These are phyloP conservation scores for Trametes villosa DNA, from an alignment of 768 basidiomycete species.

Conservation along the genomic window DNA sequence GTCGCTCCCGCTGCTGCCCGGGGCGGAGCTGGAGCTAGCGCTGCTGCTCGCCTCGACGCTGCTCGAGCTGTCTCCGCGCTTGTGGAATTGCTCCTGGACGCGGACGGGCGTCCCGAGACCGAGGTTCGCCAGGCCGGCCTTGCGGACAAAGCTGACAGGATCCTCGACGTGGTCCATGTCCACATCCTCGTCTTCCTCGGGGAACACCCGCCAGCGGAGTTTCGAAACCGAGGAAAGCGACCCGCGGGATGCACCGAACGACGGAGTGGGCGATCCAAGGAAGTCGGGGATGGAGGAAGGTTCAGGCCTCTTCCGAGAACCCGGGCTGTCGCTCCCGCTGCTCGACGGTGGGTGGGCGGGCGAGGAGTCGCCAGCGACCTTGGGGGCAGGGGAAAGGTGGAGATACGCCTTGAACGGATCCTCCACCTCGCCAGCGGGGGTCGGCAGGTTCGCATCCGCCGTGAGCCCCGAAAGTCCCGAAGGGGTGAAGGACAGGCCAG, in stretches of 20 bases:
- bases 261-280: not conserved
- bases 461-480: not conserved
- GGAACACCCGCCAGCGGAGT: constrained; percentile 6
- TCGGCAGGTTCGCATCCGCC: not conserved
- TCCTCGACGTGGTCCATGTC: constrained; percentile 3
- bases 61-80: not conserved
- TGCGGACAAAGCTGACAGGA: not conserved
- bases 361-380: not conserved
- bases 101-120: constrained; percentile 1
- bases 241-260: not conserved
- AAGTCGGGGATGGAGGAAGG: not conserved
- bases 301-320: not conserved
- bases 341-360: constrained; percentile 12
- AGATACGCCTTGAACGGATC: constrained; percentile 15
- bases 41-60: not conserved
- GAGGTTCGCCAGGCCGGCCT: not conserved
- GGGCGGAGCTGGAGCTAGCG: constrained; percentile 1
- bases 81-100: not conserved
- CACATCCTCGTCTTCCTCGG: not conserved
- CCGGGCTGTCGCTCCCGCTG: constrained; percentile 1
- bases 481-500: not conserved
- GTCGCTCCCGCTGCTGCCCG: constrained; percentile 7
- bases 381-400: constrained; percentile 3
- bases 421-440: constrained; percentile 1
- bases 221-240: not conserved